Evolutionary conservation across 139 green algal genomes (phyloP).

Genomic region (Micromonas pusilla): DNA sequence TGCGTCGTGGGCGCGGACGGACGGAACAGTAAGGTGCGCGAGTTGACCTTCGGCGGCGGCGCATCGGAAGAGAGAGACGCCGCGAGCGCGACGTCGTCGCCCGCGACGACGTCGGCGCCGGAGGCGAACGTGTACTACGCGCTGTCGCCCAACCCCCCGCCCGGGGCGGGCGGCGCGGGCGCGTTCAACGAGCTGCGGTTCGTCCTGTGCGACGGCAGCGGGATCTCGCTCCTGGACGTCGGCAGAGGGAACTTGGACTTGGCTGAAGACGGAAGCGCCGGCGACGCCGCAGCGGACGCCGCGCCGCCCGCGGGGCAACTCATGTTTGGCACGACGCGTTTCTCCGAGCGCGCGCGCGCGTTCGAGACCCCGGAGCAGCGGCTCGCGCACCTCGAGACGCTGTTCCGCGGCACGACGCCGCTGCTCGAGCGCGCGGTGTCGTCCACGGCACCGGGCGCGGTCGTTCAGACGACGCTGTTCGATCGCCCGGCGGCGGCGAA

Average conservation of each 20-base stretch:
- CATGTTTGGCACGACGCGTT: neutral
- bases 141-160: neutral
- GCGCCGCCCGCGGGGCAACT: neutral
- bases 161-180: too few relatives aligned
- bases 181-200: neutral
- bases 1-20: neutral
- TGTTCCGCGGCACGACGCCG: neutral
- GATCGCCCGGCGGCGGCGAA: neutral
- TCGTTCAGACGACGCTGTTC: neutral
- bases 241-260: neutral
- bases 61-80: neutral
- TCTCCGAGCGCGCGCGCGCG: neutral
- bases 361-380: neutral
- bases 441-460: neutral
- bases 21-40: neutral
- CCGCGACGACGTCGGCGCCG: too few relatives aligned
- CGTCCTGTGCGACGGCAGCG: neutral
- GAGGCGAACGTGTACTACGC: neutral
- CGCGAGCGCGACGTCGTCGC: neutral
- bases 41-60: neutral
- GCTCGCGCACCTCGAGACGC: neutral
- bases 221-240: neutral
- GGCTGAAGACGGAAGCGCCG: too few relatives aligned
- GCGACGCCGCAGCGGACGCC: neutral
- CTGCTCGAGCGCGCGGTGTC: neutral